Evolutionary conservation across 257 asterid species (phyloP).

Genomic region (Capsicum baccatum): DNA sequence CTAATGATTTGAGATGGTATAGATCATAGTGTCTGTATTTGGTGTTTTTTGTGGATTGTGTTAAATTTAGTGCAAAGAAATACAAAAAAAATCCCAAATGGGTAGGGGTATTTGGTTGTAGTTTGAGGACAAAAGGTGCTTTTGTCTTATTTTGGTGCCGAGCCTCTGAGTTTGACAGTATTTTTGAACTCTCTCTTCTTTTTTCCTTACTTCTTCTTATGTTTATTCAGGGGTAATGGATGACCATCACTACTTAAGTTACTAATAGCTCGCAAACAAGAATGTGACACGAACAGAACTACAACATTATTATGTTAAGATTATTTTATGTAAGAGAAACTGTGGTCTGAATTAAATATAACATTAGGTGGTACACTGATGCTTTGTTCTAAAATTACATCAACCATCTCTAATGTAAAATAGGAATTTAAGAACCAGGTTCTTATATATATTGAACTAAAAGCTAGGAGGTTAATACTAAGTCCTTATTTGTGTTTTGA

Average conservation of each 20-base stretch:
- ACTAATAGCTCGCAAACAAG: slow-evolving; percentile 11
- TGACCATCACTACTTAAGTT: not conserved
- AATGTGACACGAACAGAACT: not conserved
- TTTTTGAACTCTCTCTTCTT: not conserved
- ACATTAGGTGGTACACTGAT: no score
- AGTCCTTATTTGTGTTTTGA: no score
- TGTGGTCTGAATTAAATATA: no score
- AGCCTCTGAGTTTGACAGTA: not conserved
- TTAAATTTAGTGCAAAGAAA: not conserved
- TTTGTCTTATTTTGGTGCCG: not conserved
- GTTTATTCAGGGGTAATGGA: slow-evolving; percentile 12
- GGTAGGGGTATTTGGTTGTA: not conserved
- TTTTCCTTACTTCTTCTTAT: not conserved
- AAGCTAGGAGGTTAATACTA: no score
- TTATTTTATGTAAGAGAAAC: no score
- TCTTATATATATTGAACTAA: no score
- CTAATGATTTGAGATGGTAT: slow-evolving; percentile 2
- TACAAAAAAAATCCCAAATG: not conserved
- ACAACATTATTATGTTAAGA: not conserved
- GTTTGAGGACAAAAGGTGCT: slow-evolving; percentile 10
- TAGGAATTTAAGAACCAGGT: no score
- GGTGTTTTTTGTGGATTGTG: not conserved
- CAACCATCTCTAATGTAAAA: no score
- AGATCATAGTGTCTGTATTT: not conserved
- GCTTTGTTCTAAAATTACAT: no score